Evolutionary conservation across 805 yeast genomes (phyloP).

Genomic region (Monosporozyma servazzii): DNA sequence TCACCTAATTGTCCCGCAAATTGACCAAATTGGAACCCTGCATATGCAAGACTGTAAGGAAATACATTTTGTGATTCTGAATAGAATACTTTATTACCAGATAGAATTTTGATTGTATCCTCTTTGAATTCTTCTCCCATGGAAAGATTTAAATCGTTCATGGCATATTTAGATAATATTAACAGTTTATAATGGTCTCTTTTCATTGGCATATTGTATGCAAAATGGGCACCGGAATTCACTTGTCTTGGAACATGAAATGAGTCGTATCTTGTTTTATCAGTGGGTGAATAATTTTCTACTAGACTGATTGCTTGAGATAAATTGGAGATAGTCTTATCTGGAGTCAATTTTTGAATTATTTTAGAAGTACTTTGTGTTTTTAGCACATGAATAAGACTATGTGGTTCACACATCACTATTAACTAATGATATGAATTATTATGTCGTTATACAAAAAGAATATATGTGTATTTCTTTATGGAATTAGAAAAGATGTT

Average conservation of each 20-base stretch:
- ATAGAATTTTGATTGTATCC: slow-evolving; percentile 43
- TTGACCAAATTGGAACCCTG: slow-evolving; percentile 93
- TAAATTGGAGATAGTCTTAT: slow-evolving; percentile 26
- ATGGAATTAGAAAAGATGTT: too few species aligned
- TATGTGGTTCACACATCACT: neutral
- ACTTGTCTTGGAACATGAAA: slow-evolving; percentile 43
- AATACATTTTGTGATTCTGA: slow-evolving; percentile 37
- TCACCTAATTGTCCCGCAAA: slow-evolving; percentile 98
- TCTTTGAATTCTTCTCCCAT: slow-evolving; percentile 25
- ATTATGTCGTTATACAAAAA: too few species aligned
- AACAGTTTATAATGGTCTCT: slow-evolving; percentile 46
- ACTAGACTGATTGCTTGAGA: slow-evolving; percentile 22
- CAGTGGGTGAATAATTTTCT: slow-evolving; percentile 17
- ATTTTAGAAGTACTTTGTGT: slow-evolving; percentile 19
- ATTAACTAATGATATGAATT: too few species aligned
- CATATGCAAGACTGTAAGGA: slow-evolving; percentile 88
- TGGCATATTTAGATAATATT: slow-evolving; percentile 50
- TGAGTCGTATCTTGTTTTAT: slow-evolving; percentile 8
- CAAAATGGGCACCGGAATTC: slow-evolving; percentile 53
- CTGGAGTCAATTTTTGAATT: slow-evolving; percentile 20
- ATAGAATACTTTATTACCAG: slow-evolving; percentile 46
- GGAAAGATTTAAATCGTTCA: slow-evolving; percentile 49
- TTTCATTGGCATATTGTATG: slow-evolving; percentile 62
- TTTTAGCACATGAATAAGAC: slow-evolving; percentile 13
- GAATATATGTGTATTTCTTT: too few species aligned